Evolutionary conservation across 345 rosid species (phyloP).

Genomic region (Raphanus sativus): DNA sequence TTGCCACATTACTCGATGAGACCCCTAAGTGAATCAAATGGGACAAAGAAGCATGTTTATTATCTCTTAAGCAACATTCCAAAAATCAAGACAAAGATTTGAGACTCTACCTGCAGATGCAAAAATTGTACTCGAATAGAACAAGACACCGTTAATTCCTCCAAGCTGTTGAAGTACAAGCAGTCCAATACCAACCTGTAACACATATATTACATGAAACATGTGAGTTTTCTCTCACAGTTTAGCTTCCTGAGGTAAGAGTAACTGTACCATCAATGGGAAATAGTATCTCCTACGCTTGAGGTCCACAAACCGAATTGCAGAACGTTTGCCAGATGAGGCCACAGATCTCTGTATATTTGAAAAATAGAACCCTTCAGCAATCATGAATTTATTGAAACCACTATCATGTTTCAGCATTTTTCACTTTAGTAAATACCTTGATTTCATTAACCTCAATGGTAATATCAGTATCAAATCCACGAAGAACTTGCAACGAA

Average conservation of each 20-base stretch:
- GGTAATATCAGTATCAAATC: conserved; percentile 84
- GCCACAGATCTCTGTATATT: conserved; percentile 67
- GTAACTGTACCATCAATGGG: conserved; percentile 67
- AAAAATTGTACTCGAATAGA: conserved; percentile 89
- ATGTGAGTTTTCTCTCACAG: conserved; percentile 13
- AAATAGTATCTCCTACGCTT: conserved; percentile 94
- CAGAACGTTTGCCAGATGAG: conserved; percentile 68
- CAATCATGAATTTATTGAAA: neutral
- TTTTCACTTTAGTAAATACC: conserved; percentile 46
- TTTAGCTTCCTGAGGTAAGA: neutral
- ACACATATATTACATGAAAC: conserved; percentile 11
- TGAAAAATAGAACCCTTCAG: neutral
- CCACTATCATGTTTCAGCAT: neutral
- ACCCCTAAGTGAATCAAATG: conserved; percentile 49
- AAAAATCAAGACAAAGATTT: conserved; percentile 5
- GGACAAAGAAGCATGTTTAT: conserved; percentile 5
- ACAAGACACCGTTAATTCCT: conserved; percentile 90
- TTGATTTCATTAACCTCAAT: conserved; percentile 89
- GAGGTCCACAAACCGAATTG: conserved; percentile 82
- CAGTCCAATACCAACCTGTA: conserved; percentile 88
- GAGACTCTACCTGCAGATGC: conserved; percentile 64
- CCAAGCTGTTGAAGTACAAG: conserved; percentile 86
- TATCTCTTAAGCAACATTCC: conserved; percentile 2
- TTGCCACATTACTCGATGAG: conserved; percentile 67
- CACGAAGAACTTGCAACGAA: conserved; percentile 94